Evolutionary conservation across 257 asterid genomes (phyloP), one percentile per base, ranked within the genome.

Genomic region (Jasminum sambac): DNA sequence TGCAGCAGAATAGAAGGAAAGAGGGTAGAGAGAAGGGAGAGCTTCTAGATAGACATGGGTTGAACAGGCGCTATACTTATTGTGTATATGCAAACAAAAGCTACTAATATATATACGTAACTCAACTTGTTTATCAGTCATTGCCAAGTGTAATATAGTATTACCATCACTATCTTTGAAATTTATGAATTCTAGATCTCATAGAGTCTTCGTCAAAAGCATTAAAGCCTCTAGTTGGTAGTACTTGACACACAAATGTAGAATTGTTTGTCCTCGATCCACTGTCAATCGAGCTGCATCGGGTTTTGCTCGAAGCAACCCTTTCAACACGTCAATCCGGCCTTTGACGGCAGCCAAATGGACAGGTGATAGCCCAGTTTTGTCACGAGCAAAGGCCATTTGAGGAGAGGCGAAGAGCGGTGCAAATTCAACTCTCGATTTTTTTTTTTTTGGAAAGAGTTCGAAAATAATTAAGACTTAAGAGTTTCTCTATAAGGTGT

Each of bases 321-420:
- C 80, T 5, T 70, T 39, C 77, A 88, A n/a, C 6, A 37, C 79
- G 0, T 62, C 77, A n/a, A 72, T n/a, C 7, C 81, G 73, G 2
- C 89, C 89, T 80, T 78, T 78, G 63, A 78, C 72, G 38, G 85
- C 86, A 0, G 94, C 90, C 0, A 76, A 23, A 41, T 87, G 88
- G 0, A 81, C 11, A 8, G 94, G 90, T 38, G 82, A 81, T 42
- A 74, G 81, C 6, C 85, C 90, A 8, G 80, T 80, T 11, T 69
- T 30, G 19, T 81, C 84, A 16, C 68, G 34, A 0, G 44, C 76
- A 0, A 67, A 48, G 7, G 86, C 36, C 36, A 30, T 30, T 30
- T 30, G 36, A 0, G 79, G 66, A 84, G 85, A 0, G 87, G 74
- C 11, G 84, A 66, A 0, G 85, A 84, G 43, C 68, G 19, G 19